Base-by-base conservation (phyloP, 768 basidiomycete species). In the Mycena vulgaris region DNA sequence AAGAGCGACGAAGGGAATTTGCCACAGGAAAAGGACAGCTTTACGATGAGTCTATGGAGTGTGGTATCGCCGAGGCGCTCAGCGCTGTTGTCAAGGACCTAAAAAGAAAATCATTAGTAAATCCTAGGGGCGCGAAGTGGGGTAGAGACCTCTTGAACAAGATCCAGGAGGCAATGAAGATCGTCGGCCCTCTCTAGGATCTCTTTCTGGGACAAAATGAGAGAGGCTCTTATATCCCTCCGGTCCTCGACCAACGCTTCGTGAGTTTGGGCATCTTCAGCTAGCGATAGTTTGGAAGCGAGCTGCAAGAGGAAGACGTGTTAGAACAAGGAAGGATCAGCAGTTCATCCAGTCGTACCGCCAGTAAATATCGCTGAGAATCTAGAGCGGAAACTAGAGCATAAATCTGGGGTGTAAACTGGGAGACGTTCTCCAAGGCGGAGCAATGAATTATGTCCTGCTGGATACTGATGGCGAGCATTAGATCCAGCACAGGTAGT, bases 1-100 rank as follows among this genome's bases (percentile, higher is more conserved):
- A 25, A 69, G 2, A 75, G 64, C 11, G 70, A 67, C 7, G 60
- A 55, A 21, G 71, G 74, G n/a, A 70, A 37, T 31, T 37, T 57
- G 0, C 42, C 28, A 13, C 53, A 72, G 21, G 68, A 53, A 19
- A 48, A 40, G 19, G 42, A 68, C 13, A 75, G 53, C 35, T 72
- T 70, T 3, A 66, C 63, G 23, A 70, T 19, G 39, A 73, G 57
- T 33, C 63, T 62, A 11, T 63, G 42, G 16, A 72, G 55, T 8
- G 21, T 56, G 14, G 58, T 63, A 33, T 72, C 66, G 42, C 42
- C 42, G 8, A 31, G 42, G 17, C 30, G 45, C 14, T 55, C 31
- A 10, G 30, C 25, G 4, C 27, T 17, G 40, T 45, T n/a, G 14
- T 68, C 67, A n/a, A 72, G 23, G 14, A 72, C 45, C 70, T 71